These are phyloP conservation scores for Strobilomyces echinocephalus DNA, from an alignment of 768 basidiomycete genomes.

Conservation along the genomic window DNA sequence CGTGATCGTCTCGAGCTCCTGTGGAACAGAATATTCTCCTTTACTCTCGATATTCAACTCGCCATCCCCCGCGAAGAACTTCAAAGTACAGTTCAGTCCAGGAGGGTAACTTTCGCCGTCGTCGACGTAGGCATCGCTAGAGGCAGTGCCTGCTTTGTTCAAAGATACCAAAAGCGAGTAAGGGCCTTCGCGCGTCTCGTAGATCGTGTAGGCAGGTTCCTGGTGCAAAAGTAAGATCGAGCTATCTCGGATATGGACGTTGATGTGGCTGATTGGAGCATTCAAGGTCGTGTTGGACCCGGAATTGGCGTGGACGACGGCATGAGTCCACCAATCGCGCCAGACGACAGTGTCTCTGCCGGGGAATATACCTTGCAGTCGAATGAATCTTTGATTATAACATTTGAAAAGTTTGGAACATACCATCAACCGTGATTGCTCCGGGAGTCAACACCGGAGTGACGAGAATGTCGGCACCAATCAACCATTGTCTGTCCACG, in stretches of 20 bases:
- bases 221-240: conserved; percentile 61
- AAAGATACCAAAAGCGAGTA: conserved; percentile 61
- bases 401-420: conserved; percentile 5
- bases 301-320: conserved; percentile 40
- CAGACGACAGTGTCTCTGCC: conserved; percentile 54
- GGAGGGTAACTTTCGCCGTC: conserved; percentile 63
- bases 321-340: conserved; percentile 74
- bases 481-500: conserved; percentile 65
- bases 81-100: conserved; percentile 46
- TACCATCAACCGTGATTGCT: conserved; percentile 62
- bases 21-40: conserved; percentile 33
- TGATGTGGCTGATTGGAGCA: conserved; percentile 73
- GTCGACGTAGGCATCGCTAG: conserved; percentile 62
- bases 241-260: conserved; percentile 69
- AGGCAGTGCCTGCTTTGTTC: conserved; percentile 43
- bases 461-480: conserved; percentile 67
- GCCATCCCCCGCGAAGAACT: conserved; percentile 36
- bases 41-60: conserved; percentile 35
- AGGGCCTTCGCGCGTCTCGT: conserved; percentile 58
- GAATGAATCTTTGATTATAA: background rate
- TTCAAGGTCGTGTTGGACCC: conserved; percentile 46
- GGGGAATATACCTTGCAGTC: conserved; percentile 53
- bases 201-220: conserved; percentile 60
- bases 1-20: conserved; percentile 48
- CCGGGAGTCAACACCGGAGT: conserved; percentile 73